A percentile compares a stretch with the other conserved stretches of the same genome.
Conservation (phyloP, 108 stramenopile genomes). For the Nitzschia palea region DNA sequence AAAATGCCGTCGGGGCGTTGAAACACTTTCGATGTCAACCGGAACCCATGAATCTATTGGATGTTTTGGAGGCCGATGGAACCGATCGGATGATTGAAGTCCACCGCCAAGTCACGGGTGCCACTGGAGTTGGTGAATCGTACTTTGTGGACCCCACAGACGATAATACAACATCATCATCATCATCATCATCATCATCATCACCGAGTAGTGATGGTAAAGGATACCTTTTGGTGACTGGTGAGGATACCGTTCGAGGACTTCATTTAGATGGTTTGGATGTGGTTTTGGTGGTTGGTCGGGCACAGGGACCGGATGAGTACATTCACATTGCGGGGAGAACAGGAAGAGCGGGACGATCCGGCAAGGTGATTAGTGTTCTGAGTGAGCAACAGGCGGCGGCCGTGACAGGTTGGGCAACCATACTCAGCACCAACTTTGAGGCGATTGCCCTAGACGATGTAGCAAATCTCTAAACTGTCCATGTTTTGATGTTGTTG, state of each 20-base stretch:
- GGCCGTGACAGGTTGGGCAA: constrained; percentile 70
- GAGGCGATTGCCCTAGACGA: neutral
- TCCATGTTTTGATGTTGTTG: too few species aligned
- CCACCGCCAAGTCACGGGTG: constrained; percentile 77
- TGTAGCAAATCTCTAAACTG: neutral
- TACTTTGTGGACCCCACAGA: neutral
- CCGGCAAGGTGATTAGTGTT: constrained; percentile 76
- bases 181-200: neutral
- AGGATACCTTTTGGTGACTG: constrained; percentile 81
- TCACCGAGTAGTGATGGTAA: constrained; percentile 1
- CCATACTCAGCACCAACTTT: constrained; percentile 65
- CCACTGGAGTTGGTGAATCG: constrained; percentile 71
- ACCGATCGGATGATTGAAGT: constrained; percentile 75
- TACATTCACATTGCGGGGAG: constrained; percentile 96
- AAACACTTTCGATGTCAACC: constrained; percentile 77
- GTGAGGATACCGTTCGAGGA: constrained; percentile 91
- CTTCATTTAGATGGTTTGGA: constrained; percentile 88
- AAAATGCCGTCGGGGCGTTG: constrained; percentile 83
- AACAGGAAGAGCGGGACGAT: constrained; percentile 84
- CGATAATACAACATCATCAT: neutral
- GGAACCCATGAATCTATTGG: constrained; percentile 69
- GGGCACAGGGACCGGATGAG: constrained; percentile 87
- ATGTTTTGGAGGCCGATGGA: constrained; percentile 74
- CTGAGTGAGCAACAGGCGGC: constrained; percentile 68
- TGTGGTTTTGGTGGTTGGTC: constrained; percentile 81